Base-by-base conservation (phyloP, 768 basidiomycete genomes). In the Termitomyces sp. region DNA sequence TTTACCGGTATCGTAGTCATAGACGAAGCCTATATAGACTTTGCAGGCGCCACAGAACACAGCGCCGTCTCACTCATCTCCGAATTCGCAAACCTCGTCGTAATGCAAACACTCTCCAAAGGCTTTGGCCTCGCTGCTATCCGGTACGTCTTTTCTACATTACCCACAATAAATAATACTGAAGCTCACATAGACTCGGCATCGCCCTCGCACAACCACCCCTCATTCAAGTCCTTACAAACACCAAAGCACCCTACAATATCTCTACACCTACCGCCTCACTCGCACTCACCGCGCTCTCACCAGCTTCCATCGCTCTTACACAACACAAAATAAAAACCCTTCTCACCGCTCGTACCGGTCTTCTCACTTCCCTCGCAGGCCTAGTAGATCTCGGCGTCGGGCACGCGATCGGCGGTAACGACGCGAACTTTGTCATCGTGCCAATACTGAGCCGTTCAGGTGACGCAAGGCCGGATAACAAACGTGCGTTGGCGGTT, bases 1-100 rank as follows among this genome's bases (percentile, higher is more conserved):
- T 98, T 91, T 81, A 92, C 86, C 63, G 97, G 97, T 8, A 85
- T 99, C 59, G 87, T 98, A 39, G 80, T 96, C 29, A 87, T 98
- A 5, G 97, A 99, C 67, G 97, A 99, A 70, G 97, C 97, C 0
- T 98, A 99, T 72, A 90, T 98, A 68, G 97, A 99, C 70, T 99
- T 98, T 65, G 84, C 90, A 0, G 79, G 79, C 18, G 27, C 50
- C 0, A 69, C 77, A 9, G 77, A 76, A 18, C 72, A 78, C 29
- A 89, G 86, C 43, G 90, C 92, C 0, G 84, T 79, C 14, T 74
- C 80, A 4, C 76, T 98, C 26, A 77, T 97, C 53, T 77, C 84
- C 57, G 83, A 91, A 48, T 98, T 91, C 67, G 84, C 83, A 10
- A 99, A 99, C 66, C 63, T 99, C 13, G 88, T 90, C 65, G 93